Conservation (phyloP, 108 stramenopile genomes). For the Cyclostephanos invisitatus region DNA sequence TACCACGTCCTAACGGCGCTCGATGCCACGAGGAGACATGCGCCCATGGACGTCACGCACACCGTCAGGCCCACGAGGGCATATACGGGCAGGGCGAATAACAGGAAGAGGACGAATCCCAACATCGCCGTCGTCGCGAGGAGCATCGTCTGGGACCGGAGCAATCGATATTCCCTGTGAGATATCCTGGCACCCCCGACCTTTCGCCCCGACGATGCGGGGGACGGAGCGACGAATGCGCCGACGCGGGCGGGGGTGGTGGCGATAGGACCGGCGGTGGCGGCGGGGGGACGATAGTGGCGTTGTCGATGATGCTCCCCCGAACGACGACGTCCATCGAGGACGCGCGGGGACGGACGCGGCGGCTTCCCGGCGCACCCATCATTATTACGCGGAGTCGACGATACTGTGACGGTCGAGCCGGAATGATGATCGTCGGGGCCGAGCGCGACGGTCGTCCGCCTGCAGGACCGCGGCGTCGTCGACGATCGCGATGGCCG, state of each 20-base stretch:
- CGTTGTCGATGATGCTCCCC: neutral
- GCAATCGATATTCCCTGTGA: conserved; percentile 17
- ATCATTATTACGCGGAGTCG: too few species aligned
- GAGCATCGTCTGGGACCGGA: conserved; percentile 16
- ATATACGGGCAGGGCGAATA: conserved; percentile 25
- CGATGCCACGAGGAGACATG: conserved; percentile 7
- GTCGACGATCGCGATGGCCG: conserved; percentile 8
- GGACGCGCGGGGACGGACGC: neutral
- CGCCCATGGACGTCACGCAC: conserved; percentile 13
- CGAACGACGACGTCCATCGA: neutral
- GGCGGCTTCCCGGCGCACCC: too few species aligned
- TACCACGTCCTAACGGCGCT: conserved; percentile 15
- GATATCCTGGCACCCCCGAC: neutral
- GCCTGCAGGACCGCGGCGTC: neutral
- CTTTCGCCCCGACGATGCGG: too few species aligned
- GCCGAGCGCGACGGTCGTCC: conserved; percentile 10
- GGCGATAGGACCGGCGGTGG: neutral
- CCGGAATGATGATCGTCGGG: neutral
- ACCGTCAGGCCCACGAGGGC: conserved; percentile 24
- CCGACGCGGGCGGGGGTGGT: neutral
- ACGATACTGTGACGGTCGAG: too few species aligned
- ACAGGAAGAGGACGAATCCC: conserved; percentile 19
- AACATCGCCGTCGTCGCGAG: neutral
- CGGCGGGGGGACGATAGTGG: neutral
- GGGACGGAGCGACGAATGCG: too few species aligned